Conservation (phyloP, 768 basidiomycete genomes). For the Fistulinella prunicolor region DNA sequence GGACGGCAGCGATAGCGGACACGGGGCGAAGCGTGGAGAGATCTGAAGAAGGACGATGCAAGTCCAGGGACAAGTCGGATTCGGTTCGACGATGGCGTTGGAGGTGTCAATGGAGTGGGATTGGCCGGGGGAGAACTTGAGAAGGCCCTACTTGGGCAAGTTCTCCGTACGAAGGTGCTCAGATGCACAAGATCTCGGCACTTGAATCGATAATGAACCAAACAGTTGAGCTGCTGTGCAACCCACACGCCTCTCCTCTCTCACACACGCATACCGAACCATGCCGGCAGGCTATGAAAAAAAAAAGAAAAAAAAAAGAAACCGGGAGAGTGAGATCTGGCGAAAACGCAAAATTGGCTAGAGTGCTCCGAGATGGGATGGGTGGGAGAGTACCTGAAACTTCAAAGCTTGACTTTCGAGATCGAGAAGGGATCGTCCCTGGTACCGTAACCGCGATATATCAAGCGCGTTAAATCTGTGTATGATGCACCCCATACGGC, state of each 20-base stretch:
- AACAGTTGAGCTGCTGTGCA: slow-evolving; percentile 14
- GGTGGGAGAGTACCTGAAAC: slow-evolving; percentile 36
- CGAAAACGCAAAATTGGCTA: slow-evolving; percentile 23
- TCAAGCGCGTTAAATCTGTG: slow-evolving; percentile 33
- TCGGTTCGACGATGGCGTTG: slow-evolving; percentile 34
- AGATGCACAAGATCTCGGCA: slow-evolving; percentile 22
- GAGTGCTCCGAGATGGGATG: slow-evolving; percentile 21
- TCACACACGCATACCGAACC: slow-evolving; percentile 17
- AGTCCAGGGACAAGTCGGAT: slow-evolving; percentile 18
- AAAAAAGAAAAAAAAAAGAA: slow-evolving; percentile 13
- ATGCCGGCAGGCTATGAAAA: slow-evolving; percentile 20
- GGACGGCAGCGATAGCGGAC: slow-evolving; percentile 29
- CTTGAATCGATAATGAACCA: slow-evolving; percentile 9
- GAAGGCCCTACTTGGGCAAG: slow-evolving; percentile 20
- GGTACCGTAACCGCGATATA: slow-evolving; percentile 34
- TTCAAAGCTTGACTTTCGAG: slow-evolving; percentile 34
- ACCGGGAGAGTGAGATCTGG: slow-evolving; percentile 21
- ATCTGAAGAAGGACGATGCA: slow-evolving; percentile 27
- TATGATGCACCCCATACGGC: slow-evolving; percentile 35
- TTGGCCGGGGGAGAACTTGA: slow-evolving; percentile 28
- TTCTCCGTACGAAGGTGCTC: slow-evolving; percentile 26
- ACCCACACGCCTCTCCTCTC: slow-evolving; percentile 5
- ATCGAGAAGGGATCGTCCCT: slow-evolving; percentile 39
- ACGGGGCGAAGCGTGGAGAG: slow-evolving; percentile 22
- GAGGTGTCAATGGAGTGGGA: slow-evolving; percentile 30